phyloP scores from a whole-genome alignment of 2,329 filamentous ascomycete species.

The Exophiala spinifera region DNA sequence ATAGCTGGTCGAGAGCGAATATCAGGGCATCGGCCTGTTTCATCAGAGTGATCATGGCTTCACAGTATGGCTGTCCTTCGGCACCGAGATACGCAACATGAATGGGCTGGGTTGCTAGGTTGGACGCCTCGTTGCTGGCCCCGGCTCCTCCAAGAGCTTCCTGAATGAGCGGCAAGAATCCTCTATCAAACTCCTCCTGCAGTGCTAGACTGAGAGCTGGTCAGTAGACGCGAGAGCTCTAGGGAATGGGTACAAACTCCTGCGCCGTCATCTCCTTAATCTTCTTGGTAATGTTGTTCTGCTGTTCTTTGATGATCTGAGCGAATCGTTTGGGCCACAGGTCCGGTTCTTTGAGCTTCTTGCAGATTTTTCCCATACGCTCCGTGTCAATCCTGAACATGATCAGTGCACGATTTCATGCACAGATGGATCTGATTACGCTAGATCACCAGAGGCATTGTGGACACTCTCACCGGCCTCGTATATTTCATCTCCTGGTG shows the following conservation, averaged over 20 bases:
- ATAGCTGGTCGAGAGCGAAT: conserved; percentile 16
- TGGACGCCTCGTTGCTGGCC: neutral
- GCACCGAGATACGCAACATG: conserved; percentile 15
- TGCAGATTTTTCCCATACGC: conserved; percentile 15
- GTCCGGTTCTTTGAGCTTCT: conserved; percentile 18
- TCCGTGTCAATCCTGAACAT: conserved; percentile 14
- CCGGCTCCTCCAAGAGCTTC: conserved; percentile 12
- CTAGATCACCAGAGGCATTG: neutral
- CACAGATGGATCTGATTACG: neutral
- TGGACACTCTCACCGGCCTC: neutral
- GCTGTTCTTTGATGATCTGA: conserved; percentile 6
- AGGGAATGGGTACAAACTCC: conserved; percentile 3
- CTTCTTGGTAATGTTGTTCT: conserved; percentile 7
- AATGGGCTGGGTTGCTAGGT: conserved; percentile 1
- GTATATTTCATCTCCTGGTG: neutral
- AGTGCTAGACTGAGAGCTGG: conserved; percentile 4
- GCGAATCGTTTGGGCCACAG: conserved; percentile 17
- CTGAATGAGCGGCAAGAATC: conserved; percentile 13
- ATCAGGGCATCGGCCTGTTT: conserved; percentile 16
- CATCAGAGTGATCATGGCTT: conserved; percentile 12
- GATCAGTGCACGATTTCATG: neutral
- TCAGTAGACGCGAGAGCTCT: neutral
- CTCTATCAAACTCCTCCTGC: conserved; percentile 11
- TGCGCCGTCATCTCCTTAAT: conserved; percentile 12
- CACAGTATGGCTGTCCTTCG: conserved; percentile 16